phyloP scores from a whole-genome alignment of 768 basidiomycete species.

The Xerocomellus amylosporus region DNA sequence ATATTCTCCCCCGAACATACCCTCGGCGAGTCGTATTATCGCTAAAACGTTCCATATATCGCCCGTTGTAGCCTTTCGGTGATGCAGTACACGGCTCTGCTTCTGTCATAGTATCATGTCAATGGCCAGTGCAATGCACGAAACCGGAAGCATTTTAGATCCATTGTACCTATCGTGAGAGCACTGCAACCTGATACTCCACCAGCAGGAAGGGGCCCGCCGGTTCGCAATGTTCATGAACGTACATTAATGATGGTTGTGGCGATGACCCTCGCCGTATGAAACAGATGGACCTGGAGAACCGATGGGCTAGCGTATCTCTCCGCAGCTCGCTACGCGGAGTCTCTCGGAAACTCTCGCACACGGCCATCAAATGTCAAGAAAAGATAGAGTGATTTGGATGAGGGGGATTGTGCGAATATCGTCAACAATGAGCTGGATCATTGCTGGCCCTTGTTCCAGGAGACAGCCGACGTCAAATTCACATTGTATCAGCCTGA shows the following conservation, averaged over 20 bases:
- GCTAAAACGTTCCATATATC: slow-evolving; percentile 11
- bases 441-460: slow-evolving; percentile 12
- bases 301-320: slow-evolving; percentile 13
- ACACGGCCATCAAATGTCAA: slow-evolving; percentile 30
- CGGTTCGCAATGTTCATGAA: background rate
- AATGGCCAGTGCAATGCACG: too few species aligned
- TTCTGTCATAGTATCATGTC: background rate
- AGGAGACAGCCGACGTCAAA: slow-evolving; percentile 26
- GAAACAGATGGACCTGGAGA: slow-evolving; percentile 21
- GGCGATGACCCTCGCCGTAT: slow-evolving; percentile 15
- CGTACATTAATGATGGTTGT: slow-evolving; percentile 7
- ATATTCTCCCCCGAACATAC: slow-evolving; percentile 9
- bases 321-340: slow-evolving; percentile 21
- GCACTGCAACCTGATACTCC: background rate
- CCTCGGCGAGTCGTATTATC: slow-evolving; percentile 3
- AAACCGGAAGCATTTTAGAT: background rate
- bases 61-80: slow-evolving; percentile 20
- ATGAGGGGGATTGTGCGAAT: slow-evolving; percentile 1
- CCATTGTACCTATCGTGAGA: slow-evolving; percentile 4
- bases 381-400: slow-evolving; percentile 7
- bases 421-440: slow-evolving; percentile 28
- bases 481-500: slow-evolving; percentile 10
- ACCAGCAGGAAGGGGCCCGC: background rate
- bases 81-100: background rate
- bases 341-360: slow-evolving; percentile 16